Base-by-base conservation (phyloP, 108 stramenopile genomes). In the Pseudonitzschia pungens region DNA sequence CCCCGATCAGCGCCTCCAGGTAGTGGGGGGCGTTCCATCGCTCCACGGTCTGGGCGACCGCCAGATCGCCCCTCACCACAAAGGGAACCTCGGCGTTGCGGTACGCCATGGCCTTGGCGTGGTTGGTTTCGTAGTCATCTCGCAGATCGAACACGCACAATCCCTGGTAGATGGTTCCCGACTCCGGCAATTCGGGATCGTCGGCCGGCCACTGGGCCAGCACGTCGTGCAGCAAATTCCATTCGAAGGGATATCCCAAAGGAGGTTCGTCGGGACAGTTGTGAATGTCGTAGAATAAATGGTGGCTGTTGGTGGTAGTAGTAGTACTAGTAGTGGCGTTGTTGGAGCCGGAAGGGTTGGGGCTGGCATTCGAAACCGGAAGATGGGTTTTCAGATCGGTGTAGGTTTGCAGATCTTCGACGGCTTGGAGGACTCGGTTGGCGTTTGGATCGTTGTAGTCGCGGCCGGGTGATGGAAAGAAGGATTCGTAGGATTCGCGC, bases 51-150 rank as follows among this genome's bases (percentile, higher is more conserved):
- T 77, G 73, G 0, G 85, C 83, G 29, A 97, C 88, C n/a, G 79
- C 70, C 15, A 97, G 98, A 79, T 98, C 94, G 63, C 92, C 83
- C 58, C 88, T 76, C 11, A 98, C 79, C 18, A 98, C 80, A 83
- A 98, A 99, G 27, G 99, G 98, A 43, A 97, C 78, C 79, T 99
- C 98, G 20, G 81, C 83, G 21, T 89, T 73, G 22, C 97, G 87
- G 78, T 98, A 99, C 22, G 70, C 75, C 40, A 84, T 75, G 9
- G 94, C 95, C 84, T 97, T 95, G 62, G 21, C 24, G 24, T 20
- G 26, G 54, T 24, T 55, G 16, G 45, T 77, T 36, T 36, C 76
- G 21, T 86, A 68, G 54, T 97, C 91, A 8, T 83, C 91, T 32
- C 76, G 60, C 72, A 92, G 84, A 59, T 96, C 95, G 73, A 96